Percentiles rank a stretch among this genome's conserved stretches.
These are phyloP conservation scores for Debaryomyces nepalensis DNA, from an alignment of 1,139 yeast species.

Conservation along the genomic window DNA sequence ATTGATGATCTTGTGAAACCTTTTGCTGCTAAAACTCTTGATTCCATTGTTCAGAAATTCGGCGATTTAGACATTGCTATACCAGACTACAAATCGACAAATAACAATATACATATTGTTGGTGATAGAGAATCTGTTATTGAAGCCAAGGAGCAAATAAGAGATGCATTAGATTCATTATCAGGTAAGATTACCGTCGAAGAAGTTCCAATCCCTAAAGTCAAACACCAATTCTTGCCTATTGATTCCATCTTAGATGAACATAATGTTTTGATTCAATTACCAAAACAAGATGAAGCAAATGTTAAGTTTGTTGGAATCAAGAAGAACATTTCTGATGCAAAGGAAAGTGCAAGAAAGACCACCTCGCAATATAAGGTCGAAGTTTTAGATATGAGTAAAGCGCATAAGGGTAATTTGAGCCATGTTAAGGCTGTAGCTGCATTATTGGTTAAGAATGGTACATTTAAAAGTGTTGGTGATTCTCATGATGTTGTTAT, in stretches of 20 bases:
- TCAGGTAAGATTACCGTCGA: conserved; percentile 40
- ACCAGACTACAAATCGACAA: conserved; percentile 35
- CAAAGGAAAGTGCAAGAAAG: conserved; percentile 62
- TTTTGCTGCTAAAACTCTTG: conserved; percentile 46
- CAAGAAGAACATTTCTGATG: conserved; percentile 56
- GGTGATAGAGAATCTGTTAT: conserved; percentile 71
- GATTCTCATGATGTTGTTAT: conserved; percentile 54
- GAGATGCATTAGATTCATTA: conserved; percentile 50
- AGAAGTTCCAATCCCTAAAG: conserved; percentile 48
- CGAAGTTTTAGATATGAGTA: conserved; percentile 77
- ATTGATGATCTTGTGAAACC: conserved; percentile 55
- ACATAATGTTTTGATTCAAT: conserved; percentile 64
- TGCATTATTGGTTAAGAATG: conserved; percentile 61
- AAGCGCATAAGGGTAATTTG: conserved; percentile 82
- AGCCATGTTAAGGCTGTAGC: conserved; percentile 78
- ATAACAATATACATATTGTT: conserved; percentile 44
- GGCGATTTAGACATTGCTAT: conserved; percentile 36
- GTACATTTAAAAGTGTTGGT: conserved; percentile 52
- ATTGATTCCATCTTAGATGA: conserved; percentile 50
- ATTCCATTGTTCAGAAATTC: conserved; percentile 27
- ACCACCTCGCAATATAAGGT: conserved; percentile 56
- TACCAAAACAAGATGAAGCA: conserved; percentile 53
- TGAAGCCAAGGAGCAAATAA: conserved; percentile 52
- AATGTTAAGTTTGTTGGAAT: conserved; percentile 72
- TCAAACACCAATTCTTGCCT: conserved; percentile 52